Conservation (phyloP, 306 rosid genomes). For the Clitoria ternatea region DNA sequence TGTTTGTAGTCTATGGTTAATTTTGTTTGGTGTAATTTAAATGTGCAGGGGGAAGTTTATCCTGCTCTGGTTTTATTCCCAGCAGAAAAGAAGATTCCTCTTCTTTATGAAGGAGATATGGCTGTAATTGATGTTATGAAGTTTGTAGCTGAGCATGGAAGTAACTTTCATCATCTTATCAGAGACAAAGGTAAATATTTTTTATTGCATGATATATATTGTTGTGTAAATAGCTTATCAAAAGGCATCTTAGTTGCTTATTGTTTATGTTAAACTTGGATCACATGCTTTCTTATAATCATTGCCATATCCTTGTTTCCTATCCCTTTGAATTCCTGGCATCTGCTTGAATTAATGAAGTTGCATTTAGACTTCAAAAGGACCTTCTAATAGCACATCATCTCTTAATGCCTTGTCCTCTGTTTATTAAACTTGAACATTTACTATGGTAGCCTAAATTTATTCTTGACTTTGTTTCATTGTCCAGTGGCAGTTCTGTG, state of each 20-base stretch:
- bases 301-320: not conserved
- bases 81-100: constrained; percentile 60
- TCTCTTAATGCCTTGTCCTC: not conserved
- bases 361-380: not conserved
- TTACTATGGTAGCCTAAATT: not conserved
- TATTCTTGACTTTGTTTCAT: constrained; percentile 17
- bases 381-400: constrained; percentile 7
- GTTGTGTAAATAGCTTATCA: not conserved
- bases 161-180: constrained; percentile 50
- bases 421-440: constrained; percentile 1
- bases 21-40: constrained; percentile 25
- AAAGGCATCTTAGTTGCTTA: not conserved
- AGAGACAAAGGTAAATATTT: constrained; percentile 54
- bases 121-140: constrained; percentile 63
- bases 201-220: not conserved
- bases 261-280: constrained; percentile 5
- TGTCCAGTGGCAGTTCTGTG: constrained; percentile 47
- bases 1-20: not conserved
- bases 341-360: not conserved
- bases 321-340: not conserved
- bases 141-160: constrained; percentile 78
- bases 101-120: constrained; percentile 70
- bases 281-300: not conserved
- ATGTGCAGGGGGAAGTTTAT: constrained; percentile 78
- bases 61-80: constrained; percentile 85